These are phyloP conservation scores for Fusarium verticillioides DNA, from an alignment of 2,329 filamentous ascomycete genomes.

Conservation along the genomic window DNA sequence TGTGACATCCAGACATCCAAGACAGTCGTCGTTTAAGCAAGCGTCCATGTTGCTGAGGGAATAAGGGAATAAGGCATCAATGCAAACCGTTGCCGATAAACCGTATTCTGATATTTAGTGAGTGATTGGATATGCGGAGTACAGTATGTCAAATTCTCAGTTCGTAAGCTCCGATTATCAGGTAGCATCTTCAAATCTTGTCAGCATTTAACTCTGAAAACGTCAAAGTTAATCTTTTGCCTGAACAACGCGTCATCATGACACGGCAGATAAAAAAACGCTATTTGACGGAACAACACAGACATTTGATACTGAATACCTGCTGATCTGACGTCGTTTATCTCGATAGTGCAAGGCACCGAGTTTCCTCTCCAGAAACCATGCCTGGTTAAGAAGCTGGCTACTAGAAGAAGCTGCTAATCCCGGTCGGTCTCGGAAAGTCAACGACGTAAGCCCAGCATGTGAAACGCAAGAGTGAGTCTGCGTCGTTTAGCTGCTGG, in stretches of 20 bases:
- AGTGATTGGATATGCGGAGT: neutral
- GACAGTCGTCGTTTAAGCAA: neutral
- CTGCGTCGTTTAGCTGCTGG: constrained; percentile 5
- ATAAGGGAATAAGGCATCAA: neutral
- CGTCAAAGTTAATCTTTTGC: neutral
- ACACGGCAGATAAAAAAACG: neutral
- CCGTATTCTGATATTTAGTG: neutral
- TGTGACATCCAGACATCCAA: neutral
- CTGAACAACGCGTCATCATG: constrained; percentile 22
- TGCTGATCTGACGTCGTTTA: constrained; percentile 28
- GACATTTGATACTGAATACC: neutral
- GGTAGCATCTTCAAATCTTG: neutral
- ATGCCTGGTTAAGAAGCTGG: neutral
- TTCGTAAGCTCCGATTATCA: neutral
- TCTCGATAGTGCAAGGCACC: constrained; percentile 33
- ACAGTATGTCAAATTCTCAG: neutral
- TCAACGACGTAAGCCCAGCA: constrained; percentile 37
- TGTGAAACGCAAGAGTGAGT: constrained; percentile 18
- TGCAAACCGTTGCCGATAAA: neutral
- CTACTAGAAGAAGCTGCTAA: neutral
- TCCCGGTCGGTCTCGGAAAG: constrained; percentile 7
- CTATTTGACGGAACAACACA: neutral
- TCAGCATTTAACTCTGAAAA: neutral
- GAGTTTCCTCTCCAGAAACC: neutral
- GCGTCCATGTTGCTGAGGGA: neutral